phyloP scores from a whole-genome alignment of 306 rosid genomes.

The Quercus engelmannii region DNA sequence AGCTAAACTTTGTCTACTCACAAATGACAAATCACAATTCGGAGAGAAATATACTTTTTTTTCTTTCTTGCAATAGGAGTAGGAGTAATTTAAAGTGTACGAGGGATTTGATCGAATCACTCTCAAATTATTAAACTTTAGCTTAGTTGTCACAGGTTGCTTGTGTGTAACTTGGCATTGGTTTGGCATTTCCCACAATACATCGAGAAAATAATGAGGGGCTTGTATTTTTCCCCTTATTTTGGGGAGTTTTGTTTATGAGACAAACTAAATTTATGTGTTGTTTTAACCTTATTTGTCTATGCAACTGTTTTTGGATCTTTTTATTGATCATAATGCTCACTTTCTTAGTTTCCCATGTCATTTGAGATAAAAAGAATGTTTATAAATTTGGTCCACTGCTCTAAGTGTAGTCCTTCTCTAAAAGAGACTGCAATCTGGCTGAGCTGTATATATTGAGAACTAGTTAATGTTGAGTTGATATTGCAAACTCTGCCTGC shows the following conservation, averaged over 20 bases:
- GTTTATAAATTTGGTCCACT: neutral
- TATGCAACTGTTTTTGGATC: neutral
- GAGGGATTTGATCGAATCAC: too few species aligned
- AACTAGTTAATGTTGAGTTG: neutral
- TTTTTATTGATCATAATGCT: neutral
- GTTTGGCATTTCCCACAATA: slow-evolving; percentile 35
- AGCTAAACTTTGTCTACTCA: too few species aligned
- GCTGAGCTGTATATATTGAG: neutral
- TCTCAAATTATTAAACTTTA: neutral
- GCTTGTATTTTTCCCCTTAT: slow-evolving; percentile 27
- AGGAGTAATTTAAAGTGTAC: too few species aligned
- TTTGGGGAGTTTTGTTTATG: slow-evolving; percentile 60
- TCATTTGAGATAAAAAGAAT: neutral
- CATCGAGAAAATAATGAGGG: slow-evolving; percentile 31
- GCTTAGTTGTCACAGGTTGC: slow-evolving; percentile 18
- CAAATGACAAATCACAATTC: too few species aligned
- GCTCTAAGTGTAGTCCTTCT: neutral
- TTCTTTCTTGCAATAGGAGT: too few species aligned
- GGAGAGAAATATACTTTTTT: too few species aligned
- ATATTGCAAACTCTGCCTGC: neutral
- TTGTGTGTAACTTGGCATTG: slow-evolving; percentile 31
- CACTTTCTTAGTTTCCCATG: neutral
- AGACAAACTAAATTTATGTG: slow-evolving; percentile 39
- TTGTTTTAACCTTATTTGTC: neutral
- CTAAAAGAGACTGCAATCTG: neutral